Conservation (phyloP, 306 rosid species). For the Citrullus mucosospermus region DNA sequence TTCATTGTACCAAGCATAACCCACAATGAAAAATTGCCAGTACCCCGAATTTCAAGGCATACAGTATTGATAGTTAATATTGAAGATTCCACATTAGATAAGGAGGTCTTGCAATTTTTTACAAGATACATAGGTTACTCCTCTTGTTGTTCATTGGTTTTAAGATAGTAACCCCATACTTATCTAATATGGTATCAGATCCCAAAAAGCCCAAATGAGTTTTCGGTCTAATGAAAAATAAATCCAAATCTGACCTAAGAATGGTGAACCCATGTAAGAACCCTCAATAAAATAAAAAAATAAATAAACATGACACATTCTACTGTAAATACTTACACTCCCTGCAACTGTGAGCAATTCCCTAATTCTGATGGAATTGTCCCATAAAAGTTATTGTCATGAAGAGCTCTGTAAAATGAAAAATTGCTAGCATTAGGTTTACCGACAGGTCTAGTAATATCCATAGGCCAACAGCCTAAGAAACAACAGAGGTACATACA, state of each 20-base stretch:
- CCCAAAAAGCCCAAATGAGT: no score
- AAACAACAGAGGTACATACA: constrained; percentile 42
- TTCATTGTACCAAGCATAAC: not conserved
- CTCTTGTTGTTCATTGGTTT: no score
- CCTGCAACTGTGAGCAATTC: constrained; percentile 67
- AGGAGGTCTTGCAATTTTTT: no score
- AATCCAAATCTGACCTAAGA: no score
- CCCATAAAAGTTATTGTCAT: constrained; percentile 74
- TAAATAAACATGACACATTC: not conserved
- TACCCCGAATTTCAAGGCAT: not conserved
- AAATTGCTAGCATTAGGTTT: constrained; percentile 22
- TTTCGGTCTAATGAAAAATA: no score
- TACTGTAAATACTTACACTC: constrained; percentile 42
- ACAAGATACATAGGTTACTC: no score
- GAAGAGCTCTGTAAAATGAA: constrained; percentile 52
- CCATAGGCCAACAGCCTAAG: not conserved
- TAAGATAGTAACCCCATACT: no score
- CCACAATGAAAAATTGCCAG: not conserved
- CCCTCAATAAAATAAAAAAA: not conserved
- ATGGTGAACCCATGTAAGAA: no score
- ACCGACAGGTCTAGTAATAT: not conserved
- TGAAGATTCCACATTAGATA: no score
- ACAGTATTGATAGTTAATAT: not conserved
- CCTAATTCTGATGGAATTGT: constrained; percentile 85
- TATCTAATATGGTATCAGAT: no score